Conservation (phyloP, 2,329 filamentous ascomycete genomes). For the Annulohypoxylon truncatum region DNA sequence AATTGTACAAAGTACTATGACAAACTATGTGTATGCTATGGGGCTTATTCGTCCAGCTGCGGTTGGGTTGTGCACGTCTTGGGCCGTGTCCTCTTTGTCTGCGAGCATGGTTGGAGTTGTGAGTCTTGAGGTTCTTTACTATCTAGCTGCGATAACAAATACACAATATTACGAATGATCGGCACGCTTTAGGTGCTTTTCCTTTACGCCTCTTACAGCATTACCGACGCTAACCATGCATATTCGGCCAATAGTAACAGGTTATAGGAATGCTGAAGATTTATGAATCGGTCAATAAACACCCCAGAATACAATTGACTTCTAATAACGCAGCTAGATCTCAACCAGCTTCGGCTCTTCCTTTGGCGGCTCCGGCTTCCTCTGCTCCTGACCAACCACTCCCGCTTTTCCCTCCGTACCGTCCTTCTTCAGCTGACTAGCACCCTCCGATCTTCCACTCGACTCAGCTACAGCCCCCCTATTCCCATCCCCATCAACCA, state of each 20-base stretch:
- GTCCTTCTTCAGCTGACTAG: neutral
- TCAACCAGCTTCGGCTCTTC: slow-evolving; percentile 34
- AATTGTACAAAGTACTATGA: slow-evolving; percentile 30
- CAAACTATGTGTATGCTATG: slow-evolving; percentile 39
- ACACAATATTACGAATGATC: slow-evolving; percentile 18
- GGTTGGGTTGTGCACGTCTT: slow-evolving; percentile 41
- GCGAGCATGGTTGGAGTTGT: slow-evolving; percentile 44
- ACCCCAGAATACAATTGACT: neutral
- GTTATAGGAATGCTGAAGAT: neutral
- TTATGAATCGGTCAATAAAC: neutral
- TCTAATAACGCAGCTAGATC: slow-evolving; percentile 8
- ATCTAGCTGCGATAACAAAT: slow-evolving; percentile 28
- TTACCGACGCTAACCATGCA: neutral
- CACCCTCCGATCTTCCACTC: neutral
- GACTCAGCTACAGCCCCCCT: neutral
- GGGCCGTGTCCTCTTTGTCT: slow-evolving; percentile 42
- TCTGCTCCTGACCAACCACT: neutral
- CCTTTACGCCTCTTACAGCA: neutral
- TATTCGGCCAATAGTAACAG: neutral
- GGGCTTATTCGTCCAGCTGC: slow-evolving; percentile 29
- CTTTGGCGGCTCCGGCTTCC: slow-evolving; percentile 7
- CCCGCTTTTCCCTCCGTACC: neutral
- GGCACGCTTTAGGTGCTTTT: neutral
- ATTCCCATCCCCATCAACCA: neutral
- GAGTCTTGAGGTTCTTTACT: slow-evolving; percentile 27